A percentile compares a stretch with the other conserved stretches of the same genome.
phyloP scores from a whole-genome alignment of 1,284 basidiomycete genomes.

The Prillingera fragicola region DNA sequence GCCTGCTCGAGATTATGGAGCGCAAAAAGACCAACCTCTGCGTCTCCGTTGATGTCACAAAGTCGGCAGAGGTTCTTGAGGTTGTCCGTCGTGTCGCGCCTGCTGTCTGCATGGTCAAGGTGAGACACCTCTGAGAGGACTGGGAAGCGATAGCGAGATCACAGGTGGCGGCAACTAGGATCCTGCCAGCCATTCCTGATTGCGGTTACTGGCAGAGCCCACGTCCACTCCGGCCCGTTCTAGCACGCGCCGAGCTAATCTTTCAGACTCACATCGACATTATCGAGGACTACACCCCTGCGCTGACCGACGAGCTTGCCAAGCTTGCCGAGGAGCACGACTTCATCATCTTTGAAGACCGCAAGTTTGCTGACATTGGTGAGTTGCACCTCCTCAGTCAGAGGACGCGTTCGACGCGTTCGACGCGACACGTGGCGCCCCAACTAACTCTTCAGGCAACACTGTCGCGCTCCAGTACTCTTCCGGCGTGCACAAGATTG shows the following conservation, averaged over 20 bases:
- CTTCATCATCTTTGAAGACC: slow-evolving; percentile 96
- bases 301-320: slow-evolving; percentile 66
- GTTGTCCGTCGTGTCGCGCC: slow-evolving; percentile 86
- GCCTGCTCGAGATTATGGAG: slow-evolving; percentile 75
- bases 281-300: slow-evolving; percentile 80
- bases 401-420: no score
- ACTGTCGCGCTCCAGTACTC: slow-evolving; percentile 95
- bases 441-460: slow-evolving; percentile 62
- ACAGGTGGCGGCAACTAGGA: no score
- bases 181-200: no score
- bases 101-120: slow-evolving; percentile 91
- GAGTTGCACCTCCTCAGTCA: slow-evolving; percentile 27
- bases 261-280: slow-evolving; percentile 92
- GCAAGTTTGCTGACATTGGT: slow-evolving; percentile 99
- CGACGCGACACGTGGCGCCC: no score
- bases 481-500: slow-evolving; percentile 86
- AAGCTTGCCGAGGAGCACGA: slow-evolving; percentile 74
- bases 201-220: no score
- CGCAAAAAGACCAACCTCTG: slow-evolving; percentile 88
- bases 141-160: no score
- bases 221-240: no score
- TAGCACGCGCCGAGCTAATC: not conserved
- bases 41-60: slow-evolving; percentile 92
- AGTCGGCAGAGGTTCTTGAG: slow-evolving; percentile 68
- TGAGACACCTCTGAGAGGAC: no score